A percentile compares a stretch with the other conserved stretches of the same genome.
Conservation (phyloP, 2,329 filamentous ascomycete genomes). For the Zelopaecilomyces penicillatus region DNA sequence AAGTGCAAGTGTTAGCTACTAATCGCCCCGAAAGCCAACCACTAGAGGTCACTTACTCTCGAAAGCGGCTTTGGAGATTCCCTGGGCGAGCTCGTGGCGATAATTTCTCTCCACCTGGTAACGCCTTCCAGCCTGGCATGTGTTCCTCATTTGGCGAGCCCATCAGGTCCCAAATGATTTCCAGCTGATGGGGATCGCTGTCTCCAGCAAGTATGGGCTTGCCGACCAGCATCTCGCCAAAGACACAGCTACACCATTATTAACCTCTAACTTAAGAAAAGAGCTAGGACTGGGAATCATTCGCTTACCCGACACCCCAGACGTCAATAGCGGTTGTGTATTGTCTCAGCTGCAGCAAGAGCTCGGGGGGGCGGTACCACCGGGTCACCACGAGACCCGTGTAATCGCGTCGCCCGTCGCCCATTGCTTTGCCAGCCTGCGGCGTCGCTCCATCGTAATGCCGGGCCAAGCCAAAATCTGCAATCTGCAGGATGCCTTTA, state of each 20-base stretch:
- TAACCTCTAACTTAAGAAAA: slow-evolving; percentile 8
- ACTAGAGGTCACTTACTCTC: slow-evolving; percentile 43
- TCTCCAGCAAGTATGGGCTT: slow-evolving; percentile 89
- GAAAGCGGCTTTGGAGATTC: slow-evolving; percentile 66
- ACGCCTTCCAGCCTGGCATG: slow-evolving; percentile 82
- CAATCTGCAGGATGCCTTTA: slow-evolving; percentile 85
- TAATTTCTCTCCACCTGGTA: slow-evolving; percentile 74
- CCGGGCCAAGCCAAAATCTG: slow-evolving; percentile 89
- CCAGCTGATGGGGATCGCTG: slow-evolving; percentile 80
- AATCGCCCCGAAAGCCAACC: not conserved
- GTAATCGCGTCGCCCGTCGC: slow-evolving; percentile 81
- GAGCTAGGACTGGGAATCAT: not conserved
- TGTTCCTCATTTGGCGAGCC: slow-evolving; percentile 81
- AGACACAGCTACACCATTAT: slow-evolving; percentile 67
- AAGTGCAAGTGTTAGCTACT: slow-evolving; percentile 10
- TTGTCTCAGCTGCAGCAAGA: slow-evolving; percentile 75
- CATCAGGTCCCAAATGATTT: slow-evolving; percentile 88
- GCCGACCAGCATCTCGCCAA: slow-evolving; percentile 92
- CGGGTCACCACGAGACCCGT: slow-evolving; percentile 93
- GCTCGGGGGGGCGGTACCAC: slow-evolving; percentile 93
- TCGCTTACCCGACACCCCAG: slow-evolving; percentile 85
- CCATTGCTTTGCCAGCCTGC: slow-evolving; percentile 66
- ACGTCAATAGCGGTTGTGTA: slow-evolving; percentile 98
- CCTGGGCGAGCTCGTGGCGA: slow-evolving; percentile 53
- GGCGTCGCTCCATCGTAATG: slow-evolving; percentile 85